phyloP scores from a whole-genome alignment of 2,329 filamentous ascomycete species.

The Aspergillus texensis region DNA sequence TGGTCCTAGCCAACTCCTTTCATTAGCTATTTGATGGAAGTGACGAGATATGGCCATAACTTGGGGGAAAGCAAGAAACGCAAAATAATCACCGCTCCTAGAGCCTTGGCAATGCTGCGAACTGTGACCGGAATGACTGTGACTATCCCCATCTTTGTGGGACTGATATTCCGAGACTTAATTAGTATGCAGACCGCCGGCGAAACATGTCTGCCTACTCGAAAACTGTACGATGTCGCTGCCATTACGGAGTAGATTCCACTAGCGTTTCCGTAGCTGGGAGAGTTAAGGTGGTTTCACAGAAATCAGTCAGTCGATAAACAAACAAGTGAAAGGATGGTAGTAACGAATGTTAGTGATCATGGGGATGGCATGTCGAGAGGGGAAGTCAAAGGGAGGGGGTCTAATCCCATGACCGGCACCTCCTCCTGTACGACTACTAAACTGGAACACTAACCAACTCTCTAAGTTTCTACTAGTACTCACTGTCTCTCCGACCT shows the following conservation, averaged over 20 bases:
- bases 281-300: neutral
- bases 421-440: neutral
- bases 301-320: neutral
- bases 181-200: neutral
- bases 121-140: neutral
- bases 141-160: neutral
- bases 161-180: neutral
- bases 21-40: neutral
- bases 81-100: conserved; percentile 1
- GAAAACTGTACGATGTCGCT: neutral
- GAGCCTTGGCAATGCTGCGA: conserved; percentile 5
- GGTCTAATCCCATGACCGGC: neutral
- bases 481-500: neutral
- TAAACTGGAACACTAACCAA: neutral
- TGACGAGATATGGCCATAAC: neutral
- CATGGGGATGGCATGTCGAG: neutral
- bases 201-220: neutral
- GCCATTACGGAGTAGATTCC: neutral
- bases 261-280: neutral
- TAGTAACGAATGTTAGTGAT: neutral
- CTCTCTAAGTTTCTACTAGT: neutral
- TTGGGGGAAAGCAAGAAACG: neutral
- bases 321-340: neutral
- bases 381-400: neutral
- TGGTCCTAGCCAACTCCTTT: neutral